Evolutionary conservation across 2,329 filamentous ascomycete genomes (phyloP), one percentile per base, ranked within the genome.

Genomic region (Stachybotrys elegans): DNA sequence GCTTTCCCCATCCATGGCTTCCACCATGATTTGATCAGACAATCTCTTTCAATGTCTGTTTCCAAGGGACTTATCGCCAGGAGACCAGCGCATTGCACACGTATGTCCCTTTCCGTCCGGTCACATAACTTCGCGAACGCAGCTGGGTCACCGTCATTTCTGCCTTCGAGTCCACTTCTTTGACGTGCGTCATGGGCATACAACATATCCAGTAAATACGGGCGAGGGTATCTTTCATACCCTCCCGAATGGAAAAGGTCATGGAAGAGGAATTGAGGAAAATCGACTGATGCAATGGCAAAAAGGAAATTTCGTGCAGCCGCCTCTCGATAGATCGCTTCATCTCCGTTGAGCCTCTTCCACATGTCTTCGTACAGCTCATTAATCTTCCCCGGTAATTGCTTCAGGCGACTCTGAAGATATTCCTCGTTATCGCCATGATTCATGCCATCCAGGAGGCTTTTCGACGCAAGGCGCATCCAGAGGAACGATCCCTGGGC

Each of bases 351-450:
- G 0, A 47, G 2, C 1, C 49, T 40, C 3, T 47, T 4, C 51
- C 51, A 53, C 46, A 53, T 46, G 2, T 42, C 41, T 4, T 7
- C 2, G 14, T 53, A 52, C 1, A 53, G 12, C 3, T 40, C 9
- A 12, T 44, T 13, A 2, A 53, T 35, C 1, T 48, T 49, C 3
- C 13, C 8, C 0, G 48, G 49, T 0, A 51, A 22, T 3, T 13
- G 29, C 0, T 35, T 0, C 0, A 52, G n/a, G 0, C 51, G 35
- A 11, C 1, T 1, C 2, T 25, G n/a, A 7, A 51, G 36, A 12
- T 34, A 22, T 0, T 40, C 5, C 2, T 41, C 20, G 0, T 38
- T 14, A 6, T 53, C 49, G 0, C 2, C 0, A 2, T 50, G 43
- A 3, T 20, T 17, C 17, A 20, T 20, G 17, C 34, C 34, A 17